A percentile compares a stretch with the other conserved stretches of the same genome.
Evolutionary conservation across 139 green algal species (phyloP).

Genomic region (Volvox africanus): DNA sequence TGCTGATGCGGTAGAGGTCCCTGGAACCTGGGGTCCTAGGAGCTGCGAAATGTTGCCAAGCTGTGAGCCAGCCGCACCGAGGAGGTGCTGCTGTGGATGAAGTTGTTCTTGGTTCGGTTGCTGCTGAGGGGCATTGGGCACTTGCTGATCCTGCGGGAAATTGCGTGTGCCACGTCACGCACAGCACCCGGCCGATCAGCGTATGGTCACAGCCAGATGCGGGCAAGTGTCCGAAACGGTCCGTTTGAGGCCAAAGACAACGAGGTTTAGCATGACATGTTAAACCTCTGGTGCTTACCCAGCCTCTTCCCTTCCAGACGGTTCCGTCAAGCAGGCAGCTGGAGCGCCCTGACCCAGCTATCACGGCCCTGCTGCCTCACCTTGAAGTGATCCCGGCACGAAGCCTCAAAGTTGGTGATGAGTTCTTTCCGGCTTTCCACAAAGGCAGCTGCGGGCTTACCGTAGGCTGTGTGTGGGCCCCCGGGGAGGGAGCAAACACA

Average conservation of each 20-base stretch:
- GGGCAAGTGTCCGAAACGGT: no score
- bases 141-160: neutral
- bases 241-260: no score
- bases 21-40: neutral
- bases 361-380: neutral
- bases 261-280: no score
- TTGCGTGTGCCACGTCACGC: no score
- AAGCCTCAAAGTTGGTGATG: slow-evolving; percentile 14
- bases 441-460: slow-evolving; percentile 27
- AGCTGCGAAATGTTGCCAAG: neutral
- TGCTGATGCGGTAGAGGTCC: neutral
- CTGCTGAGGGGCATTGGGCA: neutral
- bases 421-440: slow-evolving; percentile 9
- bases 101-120: neutral
- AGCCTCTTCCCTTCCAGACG: no score
- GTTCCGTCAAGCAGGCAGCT: no score
- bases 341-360: no score
- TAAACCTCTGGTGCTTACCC: no score
- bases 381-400: slow-evolving; percentile 29
- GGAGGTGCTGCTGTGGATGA: neutral
- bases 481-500: no score
- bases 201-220: no score
- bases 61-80: neutral
- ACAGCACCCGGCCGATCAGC: no score
- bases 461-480: neutral